These are phyloP conservation scores for Coemansia sp. DNA, from an alignment of 192 early-diverging fungal species.

Conservation along the genomic window DNA sequence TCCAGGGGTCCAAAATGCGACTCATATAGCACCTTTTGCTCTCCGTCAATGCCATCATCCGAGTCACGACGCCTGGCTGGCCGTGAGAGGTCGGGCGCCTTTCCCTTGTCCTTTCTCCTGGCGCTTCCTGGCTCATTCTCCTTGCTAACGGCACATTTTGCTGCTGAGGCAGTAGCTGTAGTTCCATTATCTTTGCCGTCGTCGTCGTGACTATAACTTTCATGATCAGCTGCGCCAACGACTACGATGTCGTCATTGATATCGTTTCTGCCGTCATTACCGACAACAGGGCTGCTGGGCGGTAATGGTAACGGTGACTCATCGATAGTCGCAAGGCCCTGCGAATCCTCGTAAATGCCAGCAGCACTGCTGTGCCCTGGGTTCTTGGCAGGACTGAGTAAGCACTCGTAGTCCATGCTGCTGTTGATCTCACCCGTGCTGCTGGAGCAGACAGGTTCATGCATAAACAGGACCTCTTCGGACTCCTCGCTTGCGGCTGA, in stretches of 20 bases:
- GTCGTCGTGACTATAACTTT: not conserved
- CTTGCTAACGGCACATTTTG: no score
- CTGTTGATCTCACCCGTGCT: not conserved
- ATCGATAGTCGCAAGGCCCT: not conserved
- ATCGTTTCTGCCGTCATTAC: not conserved
- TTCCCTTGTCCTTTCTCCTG: conserved; percentile 33
- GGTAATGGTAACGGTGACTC: not conserved
- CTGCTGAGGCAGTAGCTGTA: not conserved
- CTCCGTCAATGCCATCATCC: not conserved
- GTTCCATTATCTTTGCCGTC: not conserved
- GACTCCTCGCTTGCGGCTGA: not conserved
- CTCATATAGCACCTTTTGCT: conserved; percentile 29
- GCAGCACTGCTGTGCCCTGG: not conserved
- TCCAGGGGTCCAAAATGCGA: conserved; percentile 50
- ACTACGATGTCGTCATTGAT: not conserved
- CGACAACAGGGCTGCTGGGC: not conserved
- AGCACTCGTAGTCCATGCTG: conserved; percentile 30
- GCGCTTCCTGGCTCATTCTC: no score
- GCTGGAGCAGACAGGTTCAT: conserved; percentile 8
- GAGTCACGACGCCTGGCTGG: not conserved
- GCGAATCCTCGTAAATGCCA: not conserved
- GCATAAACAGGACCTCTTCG: conserved; percentile 1
- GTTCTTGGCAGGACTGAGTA: conserved; percentile 30
- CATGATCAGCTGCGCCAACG: not conserved
- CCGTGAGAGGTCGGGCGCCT: conserved; percentile 20